These are phyloP conservation scores for Periconia digitata DNA, from an alignment of 2,329 filamentous ascomycete species.

Conservation along the genomic window DNA sequence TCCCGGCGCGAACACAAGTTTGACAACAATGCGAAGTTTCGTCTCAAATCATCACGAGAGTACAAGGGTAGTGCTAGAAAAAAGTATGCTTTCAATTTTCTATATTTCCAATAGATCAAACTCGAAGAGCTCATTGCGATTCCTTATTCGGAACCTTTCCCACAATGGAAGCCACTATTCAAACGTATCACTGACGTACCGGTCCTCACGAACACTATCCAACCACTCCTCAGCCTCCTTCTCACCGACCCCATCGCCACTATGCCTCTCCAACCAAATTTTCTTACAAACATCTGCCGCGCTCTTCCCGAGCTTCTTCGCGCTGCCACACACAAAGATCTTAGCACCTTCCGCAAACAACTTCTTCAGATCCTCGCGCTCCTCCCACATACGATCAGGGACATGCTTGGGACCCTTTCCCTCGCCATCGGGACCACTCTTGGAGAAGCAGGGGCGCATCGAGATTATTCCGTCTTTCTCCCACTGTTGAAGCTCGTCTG, in stretches of 20 bases:
- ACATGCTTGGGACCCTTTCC: slow-evolving; percentile 46
- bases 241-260: slow-evolving; percentile 5
- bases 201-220: slow-evolving; percentile 13
- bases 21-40: no score
- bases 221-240: slow-evolving; percentile 15
- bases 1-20: no score
- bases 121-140: no score
- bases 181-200: slow-evolving; percentile 19
- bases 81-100: no score
- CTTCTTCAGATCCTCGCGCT: slow-evolving; percentile 45
- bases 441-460: slow-evolving; percentile 58
- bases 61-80: no score
- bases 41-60: no score
- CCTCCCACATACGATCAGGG: slow-evolving; percentile 51
- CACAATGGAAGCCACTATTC: slow-evolving; percentile 8
- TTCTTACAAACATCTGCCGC: slow-evolving; percentile 31
- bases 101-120: no score
- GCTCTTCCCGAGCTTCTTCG: slow-evolving; percentile 45
- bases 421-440: slow-evolving; percentile 67
- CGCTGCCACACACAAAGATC: slow-evolving; percentile 65
- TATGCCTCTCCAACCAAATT: slow-evolving; percentile 14
- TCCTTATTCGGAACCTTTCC: no score
- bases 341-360: slow-evolving; percentile 51
- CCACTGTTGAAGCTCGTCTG: slow-evolving; percentile 60
- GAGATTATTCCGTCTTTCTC: slow-evolving; percentile 58